Evolutionary conservation across 768 basidiomycete species (phyloP), one percentile per base, ranked within the genome.

Genomic region (Phylloporus sp.): DNA sequence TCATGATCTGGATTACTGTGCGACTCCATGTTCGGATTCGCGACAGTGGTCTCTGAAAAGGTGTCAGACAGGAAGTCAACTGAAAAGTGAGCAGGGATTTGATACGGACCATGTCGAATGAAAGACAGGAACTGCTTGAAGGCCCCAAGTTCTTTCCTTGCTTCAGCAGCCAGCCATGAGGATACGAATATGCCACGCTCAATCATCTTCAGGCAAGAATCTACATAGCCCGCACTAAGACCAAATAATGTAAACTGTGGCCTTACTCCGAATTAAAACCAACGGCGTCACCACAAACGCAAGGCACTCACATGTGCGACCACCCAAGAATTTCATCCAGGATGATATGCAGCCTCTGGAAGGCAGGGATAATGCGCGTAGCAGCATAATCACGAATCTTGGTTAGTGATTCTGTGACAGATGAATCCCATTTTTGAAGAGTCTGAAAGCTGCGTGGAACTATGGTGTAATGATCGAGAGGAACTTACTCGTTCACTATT

Each of bases 81-180:
- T 31, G 32, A 27, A 47, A 52, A 55, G 50, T 22, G 26, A 36
- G 34, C 36, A 46, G 54, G 45, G 42, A 40, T 36, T 48, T 50
- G 46, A 31, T 42, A 68, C 76, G 64, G 65, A 90, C 90, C 89
- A 66, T 78, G 83, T 53, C 83, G 78, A 53, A 92, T 71, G 83
- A 90, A 92, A 13, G 74, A 74, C 49, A 91, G 81, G 61, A 93
- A 91, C 55, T 91, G 85, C 58, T 78, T 82, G 73, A 92, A 92
- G 39, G 82, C 80, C 55, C 73, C 73, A 28, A 87, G 72, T 65
- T 92, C 88, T 59, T 73, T 79, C 51, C 86, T 80, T 34, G 85
- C 80, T 44, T 78, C 72, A 44, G 80, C 73, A 9, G 85, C 82
- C 24, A 92, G 73, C 86, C 86, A 90, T 13, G 76, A 80, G 24